A percentile compares a stretch with the other conserved stretches of the same genome.
Evolutionary conservation across 2,329 filamentous ascomycete genomes (phyloP).

Genomic region (Huntiella omanensis): DNA sequence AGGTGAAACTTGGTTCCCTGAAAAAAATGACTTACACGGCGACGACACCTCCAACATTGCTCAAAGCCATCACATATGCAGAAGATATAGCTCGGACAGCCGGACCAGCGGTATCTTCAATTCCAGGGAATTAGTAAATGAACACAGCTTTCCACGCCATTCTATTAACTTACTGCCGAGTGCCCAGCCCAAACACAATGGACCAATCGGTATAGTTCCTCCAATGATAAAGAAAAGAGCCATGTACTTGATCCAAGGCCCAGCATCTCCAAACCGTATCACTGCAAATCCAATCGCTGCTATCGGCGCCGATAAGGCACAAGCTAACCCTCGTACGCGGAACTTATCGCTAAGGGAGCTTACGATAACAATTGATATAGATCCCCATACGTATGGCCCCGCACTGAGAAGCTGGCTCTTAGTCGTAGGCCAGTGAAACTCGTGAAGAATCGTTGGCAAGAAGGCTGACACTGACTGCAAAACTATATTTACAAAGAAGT

Average conservation of each 20-base stretch:
- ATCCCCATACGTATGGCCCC: conserved; percentile 25
- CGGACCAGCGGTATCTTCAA: conserved; percentile 31
- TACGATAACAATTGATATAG: conserved; percentile 19
- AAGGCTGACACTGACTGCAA: conserved; percentile 35
- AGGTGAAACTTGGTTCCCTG: background rate
- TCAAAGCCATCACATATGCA: conserved; percentile 34
- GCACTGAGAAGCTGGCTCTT: conserved; percentile 26
- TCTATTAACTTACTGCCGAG: conserved; percentile 27
- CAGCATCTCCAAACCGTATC: conserved; percentile 24
- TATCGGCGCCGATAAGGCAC: conserved; percentile 22
- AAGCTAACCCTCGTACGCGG: conserved; percentile 22
- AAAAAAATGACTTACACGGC: conserved; percentile 25
- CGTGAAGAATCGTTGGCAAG: conserved; percentile 27
- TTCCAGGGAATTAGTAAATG: background rate
- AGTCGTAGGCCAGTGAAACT: conserved; percentile 22
- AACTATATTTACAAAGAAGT: conserved; percentile 42
- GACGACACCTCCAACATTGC: conserved; percentile 36
- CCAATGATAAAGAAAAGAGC: conserved; percentile 36
- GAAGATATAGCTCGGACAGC: conserved; percentile 35
- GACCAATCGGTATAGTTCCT: conserved; percentile 38
- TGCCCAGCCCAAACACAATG: conserved; percentile 38
- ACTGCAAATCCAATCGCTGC: conserved; percentile 33
- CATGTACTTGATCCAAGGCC: conserved; percentile 27
- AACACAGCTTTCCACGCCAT: conserved; percentile 9
- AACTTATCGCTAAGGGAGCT: conserved; percentile 17